Evolutionary conservation across 2,329 filamentous ascomycete species (phyloP).

Genomic region (Monosporascus sp.): DNA sequence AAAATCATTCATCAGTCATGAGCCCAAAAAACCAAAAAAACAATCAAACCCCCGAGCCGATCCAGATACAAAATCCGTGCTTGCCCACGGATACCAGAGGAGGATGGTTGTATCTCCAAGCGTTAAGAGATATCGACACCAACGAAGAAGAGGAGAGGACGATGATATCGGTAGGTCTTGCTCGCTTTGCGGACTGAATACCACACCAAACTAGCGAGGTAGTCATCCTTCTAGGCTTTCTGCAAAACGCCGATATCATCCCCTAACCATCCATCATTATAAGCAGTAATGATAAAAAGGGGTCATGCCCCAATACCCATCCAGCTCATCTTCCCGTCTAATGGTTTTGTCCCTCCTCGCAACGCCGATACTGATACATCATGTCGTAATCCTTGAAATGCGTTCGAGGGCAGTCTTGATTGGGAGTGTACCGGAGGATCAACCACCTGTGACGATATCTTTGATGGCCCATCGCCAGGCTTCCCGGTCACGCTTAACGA

Average conservation of each 20-base stretch:
- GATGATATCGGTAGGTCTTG: not conserved
- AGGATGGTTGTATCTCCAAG: not conserved
- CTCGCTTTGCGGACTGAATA: not conserved
- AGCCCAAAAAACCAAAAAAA: too few relatives aligned
- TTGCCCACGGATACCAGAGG: not conserved
- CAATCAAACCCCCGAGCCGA: not conserved
- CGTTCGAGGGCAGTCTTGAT: not conserved
- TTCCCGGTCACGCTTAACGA: constrained; percentile 50
- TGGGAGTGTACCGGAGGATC: constrained; percentile 1
- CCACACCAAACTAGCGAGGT: not conserved
- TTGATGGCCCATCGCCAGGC: constrained; percentile 76
- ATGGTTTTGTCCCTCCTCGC: not conserved
- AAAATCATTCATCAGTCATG: too few relatives aligned
- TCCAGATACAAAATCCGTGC: not conserved
- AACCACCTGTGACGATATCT: constrained; percentile 45
- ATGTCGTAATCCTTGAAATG: not conserved
- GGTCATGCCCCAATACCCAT: not conserved
- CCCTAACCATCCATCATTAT: not conserved
- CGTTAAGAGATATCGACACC: not conserved
- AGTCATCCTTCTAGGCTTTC: not conserved
- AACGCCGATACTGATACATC: not conserved
- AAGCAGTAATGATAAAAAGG: not conserved
- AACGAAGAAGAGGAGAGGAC: not conserved
- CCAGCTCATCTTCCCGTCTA: not conserved
- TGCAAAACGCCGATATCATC: not conserved